Percentiles rank a stretch among this genome's conserved stretches.
phyloP scores from a whole-genome alignment of 352 stramenopile species.

The Phytopythium kandeliae region DNA sequence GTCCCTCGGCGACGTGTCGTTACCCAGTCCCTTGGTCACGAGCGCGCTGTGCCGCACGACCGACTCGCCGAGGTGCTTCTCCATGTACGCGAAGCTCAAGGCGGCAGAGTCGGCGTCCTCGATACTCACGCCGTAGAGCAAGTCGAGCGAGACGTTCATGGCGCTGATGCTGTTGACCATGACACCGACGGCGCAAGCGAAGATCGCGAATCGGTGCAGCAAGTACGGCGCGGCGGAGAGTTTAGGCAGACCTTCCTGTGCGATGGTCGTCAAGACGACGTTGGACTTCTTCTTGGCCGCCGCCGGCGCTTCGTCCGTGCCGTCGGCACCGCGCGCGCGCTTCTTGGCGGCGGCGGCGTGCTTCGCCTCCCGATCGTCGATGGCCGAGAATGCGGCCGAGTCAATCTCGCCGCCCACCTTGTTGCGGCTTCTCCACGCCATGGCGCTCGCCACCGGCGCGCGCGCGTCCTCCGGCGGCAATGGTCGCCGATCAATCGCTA shows the following conservation, averaged over 20 bases:
- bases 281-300: neutral
- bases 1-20: conserved; percentile 17
- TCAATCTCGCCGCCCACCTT: neutral
- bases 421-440: no score
- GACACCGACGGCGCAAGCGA: neutral
- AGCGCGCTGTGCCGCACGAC: conserved; percentile 22
- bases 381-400: neutral
- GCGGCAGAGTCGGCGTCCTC: no score
- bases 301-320: neutral
- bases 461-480: no score
- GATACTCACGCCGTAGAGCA: conserved; percentile 1
- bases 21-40: conserved; percentile 15
- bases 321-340: neutral
- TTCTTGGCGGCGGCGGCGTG: neutral
- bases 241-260: neutral
- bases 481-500: no score
- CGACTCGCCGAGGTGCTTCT: neutral
- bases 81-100: neutral
- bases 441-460: no score
- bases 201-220: conserved; percentile 1
- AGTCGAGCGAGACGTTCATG: neutral
- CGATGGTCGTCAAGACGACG: neutral
- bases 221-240: neutral
- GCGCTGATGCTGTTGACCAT: conserved; percentile 5
- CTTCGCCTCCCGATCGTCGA: neutral